phyloP scores from a whole-genome alignment of 257 asterid genomes.

The Salvia rosmarinus region DNA sequence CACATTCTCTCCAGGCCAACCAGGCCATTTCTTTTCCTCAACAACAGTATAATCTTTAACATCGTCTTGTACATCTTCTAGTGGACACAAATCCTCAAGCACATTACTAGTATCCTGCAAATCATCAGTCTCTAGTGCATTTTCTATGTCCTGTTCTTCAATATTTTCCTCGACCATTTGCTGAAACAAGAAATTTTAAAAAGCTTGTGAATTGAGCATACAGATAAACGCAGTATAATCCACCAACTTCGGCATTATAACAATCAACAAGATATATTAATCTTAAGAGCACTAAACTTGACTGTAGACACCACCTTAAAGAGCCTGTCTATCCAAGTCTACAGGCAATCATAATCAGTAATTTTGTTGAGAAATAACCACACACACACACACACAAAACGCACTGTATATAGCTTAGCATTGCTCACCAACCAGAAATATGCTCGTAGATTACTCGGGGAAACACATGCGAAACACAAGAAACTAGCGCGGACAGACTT shows the following conservation, averaged over 20 bases:
- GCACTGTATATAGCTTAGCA: neutral
- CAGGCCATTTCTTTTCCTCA: slow-evolving; percentile 72
- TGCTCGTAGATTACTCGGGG: neutral
- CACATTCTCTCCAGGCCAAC: slow-evolving; percentile 98
- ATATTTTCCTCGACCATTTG: slow-evolving; percentile 29
- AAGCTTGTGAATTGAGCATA: neutral
- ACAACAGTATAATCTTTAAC: neutral
- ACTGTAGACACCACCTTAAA: neutral
- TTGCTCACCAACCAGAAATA: neutral
- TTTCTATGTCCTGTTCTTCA: slow-evolving; percentile 11
- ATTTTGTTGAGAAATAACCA: too few species aligned
- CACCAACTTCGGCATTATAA: neutral
- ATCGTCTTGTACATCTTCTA: slow-evolving; percentile 5
- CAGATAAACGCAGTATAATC: neutral
- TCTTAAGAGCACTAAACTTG: neutral
- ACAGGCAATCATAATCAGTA: neutral
- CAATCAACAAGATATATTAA: neutral
- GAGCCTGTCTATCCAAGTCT: neutral
- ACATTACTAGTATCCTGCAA: slow-evolving; percentile 11
- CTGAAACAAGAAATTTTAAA: slow-evolving; percentile 17
- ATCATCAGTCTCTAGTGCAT: slow-evolving; percentile 5
- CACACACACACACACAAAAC: neutral
- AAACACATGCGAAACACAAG: neutral
- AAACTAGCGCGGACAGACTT: neutral
- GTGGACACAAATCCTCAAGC: neutral